These are phyloP conservation scores for Chrysochromulina parva DNA, from an alignment of 78 protist genomes.

Conservation along the genomic window DNA sequence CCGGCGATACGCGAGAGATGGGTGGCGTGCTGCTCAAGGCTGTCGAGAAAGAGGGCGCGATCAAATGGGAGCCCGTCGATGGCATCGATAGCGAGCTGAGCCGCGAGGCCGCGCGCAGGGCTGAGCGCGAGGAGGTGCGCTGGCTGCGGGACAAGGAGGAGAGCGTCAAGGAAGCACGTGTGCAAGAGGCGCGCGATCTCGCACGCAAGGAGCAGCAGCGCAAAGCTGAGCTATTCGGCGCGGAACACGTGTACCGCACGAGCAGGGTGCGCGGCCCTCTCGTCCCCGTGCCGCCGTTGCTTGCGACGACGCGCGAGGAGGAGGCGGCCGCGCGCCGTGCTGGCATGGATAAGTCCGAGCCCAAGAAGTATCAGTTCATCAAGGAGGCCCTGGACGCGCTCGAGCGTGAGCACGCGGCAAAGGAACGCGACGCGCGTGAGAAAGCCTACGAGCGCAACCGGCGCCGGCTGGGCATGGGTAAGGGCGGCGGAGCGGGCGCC, in stretches of 20 bases:
- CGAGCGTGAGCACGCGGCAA: no score
- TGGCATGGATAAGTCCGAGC: no score
- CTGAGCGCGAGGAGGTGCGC: background rate
- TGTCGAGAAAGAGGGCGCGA: background rate
- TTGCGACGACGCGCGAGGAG: no score
- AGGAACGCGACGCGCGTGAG: no score
- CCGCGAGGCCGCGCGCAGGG: background rate
- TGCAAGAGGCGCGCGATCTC: background rate
- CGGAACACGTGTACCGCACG: background rate
- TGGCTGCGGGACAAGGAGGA: background rate
- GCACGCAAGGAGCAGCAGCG: background rate
- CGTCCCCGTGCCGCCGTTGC: no score
- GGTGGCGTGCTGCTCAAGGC: background rate
- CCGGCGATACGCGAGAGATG: background rate
- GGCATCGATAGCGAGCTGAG: background rate
- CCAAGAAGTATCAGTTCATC: no score
- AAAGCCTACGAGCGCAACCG: no score
- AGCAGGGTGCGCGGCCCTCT: no score
- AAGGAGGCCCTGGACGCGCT: no score
- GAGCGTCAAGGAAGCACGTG: background rate
- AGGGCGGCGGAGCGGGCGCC: no score
- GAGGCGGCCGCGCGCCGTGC: no score
- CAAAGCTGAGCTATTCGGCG: background rate
- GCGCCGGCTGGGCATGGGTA: no score
- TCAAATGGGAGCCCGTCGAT: background rate